A percentile compares a stretch with the other conserved stretches of the same genome.
These are phyloP conservation scores for Neurospora discreta DNA, from an alignment of 495 filamentous ascomycete genomes.

Conservation along the genomic window DNA sequence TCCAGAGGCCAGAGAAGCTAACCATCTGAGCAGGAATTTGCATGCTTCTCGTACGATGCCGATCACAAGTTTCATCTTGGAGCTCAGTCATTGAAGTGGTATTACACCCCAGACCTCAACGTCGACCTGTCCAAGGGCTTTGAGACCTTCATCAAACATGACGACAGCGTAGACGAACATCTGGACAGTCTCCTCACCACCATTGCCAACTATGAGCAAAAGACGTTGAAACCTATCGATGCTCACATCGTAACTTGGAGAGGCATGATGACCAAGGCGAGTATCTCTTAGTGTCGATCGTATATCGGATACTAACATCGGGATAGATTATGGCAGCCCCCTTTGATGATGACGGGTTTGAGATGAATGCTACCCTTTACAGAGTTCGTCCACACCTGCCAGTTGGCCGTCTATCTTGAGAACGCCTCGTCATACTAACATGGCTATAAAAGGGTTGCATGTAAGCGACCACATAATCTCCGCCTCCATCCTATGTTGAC, in stretches of 20 bases:
- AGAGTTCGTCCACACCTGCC: slow-evolving; percentile 49
- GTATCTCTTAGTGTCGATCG: not conserved
- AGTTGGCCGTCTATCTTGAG: not conserved
- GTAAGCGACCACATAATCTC: slow-evolving; percentile 37
- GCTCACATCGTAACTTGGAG: slow-evolving; percentile 87
- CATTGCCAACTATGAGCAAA: slow-evolving; percentile 59
- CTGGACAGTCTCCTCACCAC: slow-evolving; percentile 72
- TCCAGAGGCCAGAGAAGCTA: not conserved
- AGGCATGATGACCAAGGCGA: slow-evolving; percentile 96
- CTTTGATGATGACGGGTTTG: slow-evolving; percentile 72
- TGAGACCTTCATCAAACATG: slow-evolving; percentile 70
- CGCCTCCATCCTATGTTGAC: not conserved
- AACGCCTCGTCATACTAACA: slow-evolving; percentile 7
- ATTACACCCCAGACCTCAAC: slow-evolving; percentile 66
- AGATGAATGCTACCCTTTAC: slow-evolving; percentile 89
- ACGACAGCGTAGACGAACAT: slow-evolving; percentile 77
- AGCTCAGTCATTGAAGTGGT: slow-evolving; percentile 71
- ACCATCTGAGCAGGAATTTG: slow-evolving; percentile 52
- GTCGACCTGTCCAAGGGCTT: slow-evolving; percentile 68
- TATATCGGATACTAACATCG: slow-evolving; percentile 8
- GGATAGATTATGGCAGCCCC: slow-evolving; percentile 85
- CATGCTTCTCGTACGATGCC: slow-evolving; percentile 83
- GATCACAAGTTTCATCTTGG: slow-evolving; percentile 65
- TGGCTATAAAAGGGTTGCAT: slow-evolving; percentile 53
- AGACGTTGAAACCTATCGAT: slow-evolving; percentile 52